These are phyloP conservation scores for Echinosophora koreensis DNA, from an alignment of 306 rosid species.

Conservation along the genomic window DNA sequence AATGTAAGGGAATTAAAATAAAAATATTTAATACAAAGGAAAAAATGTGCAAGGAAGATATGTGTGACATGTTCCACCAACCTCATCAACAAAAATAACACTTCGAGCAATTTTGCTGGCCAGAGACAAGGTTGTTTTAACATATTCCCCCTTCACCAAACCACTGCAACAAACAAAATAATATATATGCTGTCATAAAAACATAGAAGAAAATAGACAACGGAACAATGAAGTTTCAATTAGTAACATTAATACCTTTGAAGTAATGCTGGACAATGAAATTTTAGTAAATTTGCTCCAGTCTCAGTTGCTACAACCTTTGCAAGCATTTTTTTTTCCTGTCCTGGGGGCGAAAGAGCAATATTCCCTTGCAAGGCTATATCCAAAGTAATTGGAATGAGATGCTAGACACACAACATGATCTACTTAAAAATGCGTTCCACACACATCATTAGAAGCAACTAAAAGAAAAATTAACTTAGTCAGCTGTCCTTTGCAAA, in stretches of 20 bases:
- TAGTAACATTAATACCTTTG: constrained; percentile 66
- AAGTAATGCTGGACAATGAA: constrained; percentile 95
- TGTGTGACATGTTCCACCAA: constrained; percentile 45
- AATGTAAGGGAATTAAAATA: neutral
- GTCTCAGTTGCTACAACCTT: constrained; percentile 99
- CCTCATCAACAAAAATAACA: constrained; percentile 96
- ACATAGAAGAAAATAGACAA: constrained; percentile 21
- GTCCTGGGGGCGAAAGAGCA: constrained; percentile 99
- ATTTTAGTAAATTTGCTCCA: constrained; percentile 97
- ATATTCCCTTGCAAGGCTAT: constrained; percentile 99
- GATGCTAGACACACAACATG: constrained; percentile 6
- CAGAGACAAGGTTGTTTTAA: constrained; percentile 90
- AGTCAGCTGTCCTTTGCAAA: constrained; percentile 93
- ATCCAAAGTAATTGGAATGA: constrained; percentile 38
- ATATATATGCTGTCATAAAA: constrained; percentile 26
- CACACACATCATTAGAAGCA: constrained; percentile 19
- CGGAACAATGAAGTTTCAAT: constrained; percentile 7
- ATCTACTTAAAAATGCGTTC: constrained; percentile 33
- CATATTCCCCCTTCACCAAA: constrained; percentile 98
- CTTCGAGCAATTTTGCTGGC: constrained; percentile 99
- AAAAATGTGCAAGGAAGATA: neutral
- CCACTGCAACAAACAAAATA: constrained; percentile 69
- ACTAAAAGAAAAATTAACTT: constrained; percentile 62
- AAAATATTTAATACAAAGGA: neutral
- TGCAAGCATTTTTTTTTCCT: constrained; percentile 96